Percentiles rank a stretch among this genome's conserved stretches.
phyloP scores from a whole-genome alignment of 2,329 filamentous ascomycete species.

The Penicillium corylophilum region DNA sequence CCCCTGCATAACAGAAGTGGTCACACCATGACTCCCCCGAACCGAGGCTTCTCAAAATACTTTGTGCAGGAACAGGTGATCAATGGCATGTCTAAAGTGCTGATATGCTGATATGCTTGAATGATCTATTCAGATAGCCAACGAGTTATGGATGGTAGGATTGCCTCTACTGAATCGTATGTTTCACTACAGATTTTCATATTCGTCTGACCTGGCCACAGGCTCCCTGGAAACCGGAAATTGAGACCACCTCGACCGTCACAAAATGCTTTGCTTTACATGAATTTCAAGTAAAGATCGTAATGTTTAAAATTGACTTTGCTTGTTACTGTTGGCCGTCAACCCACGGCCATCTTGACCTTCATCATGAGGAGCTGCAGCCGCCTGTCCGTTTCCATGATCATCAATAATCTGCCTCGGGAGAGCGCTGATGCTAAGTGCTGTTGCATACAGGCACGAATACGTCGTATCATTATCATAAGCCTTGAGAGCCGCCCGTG shows the following conservation, averaged over 20 bases:
- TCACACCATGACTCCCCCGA: neutral
- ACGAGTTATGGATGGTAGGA: neutral
- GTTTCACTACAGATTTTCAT: neutral
- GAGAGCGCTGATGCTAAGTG: constrained; percentile 19
- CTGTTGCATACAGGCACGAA: constrained; percentile 28
- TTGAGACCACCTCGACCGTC: too few relatives aligned
- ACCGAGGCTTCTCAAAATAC: neutral
- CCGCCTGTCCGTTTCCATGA: constrained; percentile 32
- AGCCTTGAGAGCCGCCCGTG: constrained; percentile 30
- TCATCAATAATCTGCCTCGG: constrained; percentile 28
- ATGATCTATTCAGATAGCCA: neutral
- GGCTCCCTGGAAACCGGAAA: neutral
- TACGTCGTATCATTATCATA: constrained; percentile 26
- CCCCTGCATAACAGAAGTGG: neutral
- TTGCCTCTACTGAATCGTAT: neutral
- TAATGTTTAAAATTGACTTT: too few relatives aligned
- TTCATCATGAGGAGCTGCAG: constrained; percentile 32
- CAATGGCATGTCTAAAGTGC: neutral
- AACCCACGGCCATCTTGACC: constrained; percentile 24
- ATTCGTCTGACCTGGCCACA: neutral
- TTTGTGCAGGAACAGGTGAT: neutral
- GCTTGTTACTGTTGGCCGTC: neutral
- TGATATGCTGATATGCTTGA: neutral
- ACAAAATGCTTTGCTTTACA: neutral
- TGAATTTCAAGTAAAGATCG: too few relatives aligned